Percentiles rank a stretch among this genome's conserved stretches.
phyloP scores from a whole-genome alignment of 805 yeast genomes.

The Pichia eremophila region DNA sequence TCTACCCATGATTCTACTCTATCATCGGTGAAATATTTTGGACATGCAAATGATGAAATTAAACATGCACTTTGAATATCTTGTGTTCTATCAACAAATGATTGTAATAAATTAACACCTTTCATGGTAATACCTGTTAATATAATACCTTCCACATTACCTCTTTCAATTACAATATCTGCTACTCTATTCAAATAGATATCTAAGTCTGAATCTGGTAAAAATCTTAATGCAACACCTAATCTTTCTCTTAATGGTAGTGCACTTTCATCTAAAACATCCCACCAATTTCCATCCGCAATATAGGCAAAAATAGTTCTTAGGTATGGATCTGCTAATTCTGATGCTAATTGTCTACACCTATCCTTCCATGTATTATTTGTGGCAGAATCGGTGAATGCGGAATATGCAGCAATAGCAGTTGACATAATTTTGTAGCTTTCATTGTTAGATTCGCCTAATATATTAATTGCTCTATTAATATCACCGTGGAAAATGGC shows the following conservation, averaged over 20 bases:
- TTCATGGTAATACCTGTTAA: conserved; percentile 86
- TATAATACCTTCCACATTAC: conserved; percentile 86
- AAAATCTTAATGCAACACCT: conserved; percentile 82
- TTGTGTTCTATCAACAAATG: conserved; percentile 78
- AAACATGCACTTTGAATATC: conserved; percentile 90
- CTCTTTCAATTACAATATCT: conserved; percentile 59
- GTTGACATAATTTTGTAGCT: conserved; percentile 74
- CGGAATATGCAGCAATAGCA: conserved; percentile 84
- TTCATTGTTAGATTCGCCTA: conserved; percentile 65
- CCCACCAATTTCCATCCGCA: conserved; percentile 95
- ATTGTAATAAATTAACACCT: conserved; percentile 73
- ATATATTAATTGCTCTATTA: conserved; percentile 66
- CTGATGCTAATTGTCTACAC: conserved; percentile 81
- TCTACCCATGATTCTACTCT: conserved; percentile 75
- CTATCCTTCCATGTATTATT: conserved; percentile 90
- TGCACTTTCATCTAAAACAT: conserved; percentile 81
- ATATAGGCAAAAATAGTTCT: conserved; percentile 89
- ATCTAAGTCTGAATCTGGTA: conserved; percentile 70
- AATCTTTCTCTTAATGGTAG: conserved; percentile 80
- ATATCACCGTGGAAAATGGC: conserved; percentile 92
- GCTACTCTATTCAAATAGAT: conserved; percentile 64
- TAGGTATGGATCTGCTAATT: conserved; percentile 78
- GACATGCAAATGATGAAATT: conserved; percentile 71
- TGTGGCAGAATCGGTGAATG: conserved; percentile 45
- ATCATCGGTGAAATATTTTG: conserved; percentile 66